Evolutionary conservation across 495 filamentous ascomycete species (phyloP).

Genomic region (Saxophila tyrrhenica): DNA sequence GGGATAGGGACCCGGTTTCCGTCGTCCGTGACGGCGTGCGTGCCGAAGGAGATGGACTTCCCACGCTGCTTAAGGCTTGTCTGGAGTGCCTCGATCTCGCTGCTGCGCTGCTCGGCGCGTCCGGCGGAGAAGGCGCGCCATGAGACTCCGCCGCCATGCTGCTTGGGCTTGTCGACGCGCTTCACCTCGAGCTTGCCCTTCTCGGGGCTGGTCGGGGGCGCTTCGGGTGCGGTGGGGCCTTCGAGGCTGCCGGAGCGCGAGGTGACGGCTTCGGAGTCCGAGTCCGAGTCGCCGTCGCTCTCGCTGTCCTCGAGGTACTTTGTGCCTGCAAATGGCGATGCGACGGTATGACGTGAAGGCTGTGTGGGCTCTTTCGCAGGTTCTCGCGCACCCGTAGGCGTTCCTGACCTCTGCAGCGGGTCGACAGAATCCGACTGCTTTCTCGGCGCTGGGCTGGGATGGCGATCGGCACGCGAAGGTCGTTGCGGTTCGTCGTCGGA

Average conservation of each 20-base stretch:
- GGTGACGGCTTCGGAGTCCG: slow-evolving; percentile 13
- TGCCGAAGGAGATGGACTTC: slow-evolving; percentile 20
- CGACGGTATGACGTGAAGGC: slow-evolving; percentile 14
- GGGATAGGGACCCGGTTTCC: slow-evolving; percentile 17
- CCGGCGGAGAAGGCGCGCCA: slow-evolving; percentile 21
- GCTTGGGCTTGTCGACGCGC: slow-evolving; percentile 20
- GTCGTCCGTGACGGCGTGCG: slow-evolving; percentile 21
- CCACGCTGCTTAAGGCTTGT: slow-evolving; percentile 16
- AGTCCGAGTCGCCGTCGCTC: slow-evolving; percentile 13
- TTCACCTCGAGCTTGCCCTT: slow-evolving; percentile 3
- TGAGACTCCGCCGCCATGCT: slow-evolving; percentile 13
- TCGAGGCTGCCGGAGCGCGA: slow-evolving; percentile 12
- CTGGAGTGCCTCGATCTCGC: slow-evolving; percentile 20
- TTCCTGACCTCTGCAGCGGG: background rate
- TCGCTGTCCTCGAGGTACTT: slow-evolving; percentile 21
- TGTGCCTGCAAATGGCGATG: slow-evolving; percentile 19
- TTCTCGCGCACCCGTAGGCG: slow-evolving; percentile 1
- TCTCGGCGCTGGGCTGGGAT: slow-evolving; percentile 16
- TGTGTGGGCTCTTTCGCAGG: background rate
- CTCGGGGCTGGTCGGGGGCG: slow-evolving; percentile 5
- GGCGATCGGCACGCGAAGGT: slow-evolving; percentile 6
- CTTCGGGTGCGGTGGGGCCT: background rate
- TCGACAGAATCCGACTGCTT: slow-evolving; percentile 4
- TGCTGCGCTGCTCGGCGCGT: slow-evolving; percentile 13
- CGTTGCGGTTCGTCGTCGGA: slow-evolving; percentile 3